These are phyloP conservation scores for Lentinula novae-zelandiae DNA, from an alignment of 1,284 basidiomycete genomes.

Conservation along the genomic window DNA sequence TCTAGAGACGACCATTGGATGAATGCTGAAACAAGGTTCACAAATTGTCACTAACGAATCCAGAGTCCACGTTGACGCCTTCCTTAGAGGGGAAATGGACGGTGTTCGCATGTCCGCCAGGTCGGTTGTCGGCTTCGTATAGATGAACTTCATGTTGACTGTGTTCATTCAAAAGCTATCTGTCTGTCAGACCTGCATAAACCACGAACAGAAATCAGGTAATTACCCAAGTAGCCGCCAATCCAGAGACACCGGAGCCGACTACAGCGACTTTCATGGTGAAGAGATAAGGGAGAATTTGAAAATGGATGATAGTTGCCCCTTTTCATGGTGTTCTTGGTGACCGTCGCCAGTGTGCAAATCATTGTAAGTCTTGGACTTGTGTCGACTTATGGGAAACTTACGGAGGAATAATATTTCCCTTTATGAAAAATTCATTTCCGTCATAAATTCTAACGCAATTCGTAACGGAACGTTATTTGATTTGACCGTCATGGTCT, in stretches of 20 bases:
- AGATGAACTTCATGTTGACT: constrained; percentile 79
- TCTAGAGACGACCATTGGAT: constrained; percentile 33
- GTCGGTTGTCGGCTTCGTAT: constrained; percentile 66
- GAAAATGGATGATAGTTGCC: neutral
- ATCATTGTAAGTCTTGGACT: too few species aligned
- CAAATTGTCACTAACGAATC: constrained; percentile 40
- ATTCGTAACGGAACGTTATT: too few species aligned
- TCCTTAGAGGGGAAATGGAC: constrained; percentile 46
- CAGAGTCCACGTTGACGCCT: constrained; percentile 62
- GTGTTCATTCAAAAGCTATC: constrained; percentile 58
- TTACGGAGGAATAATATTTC: too few species aligned
- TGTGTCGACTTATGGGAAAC: too few species aligned
- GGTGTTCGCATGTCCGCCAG: constrained; percentile 82
- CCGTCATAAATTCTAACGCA: too few species aligned
- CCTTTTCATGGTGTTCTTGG: neutral
- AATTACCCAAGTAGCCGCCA: constrained; percentile 74
- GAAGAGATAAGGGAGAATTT: neutral
- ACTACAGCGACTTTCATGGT: constrained; percentile 73
- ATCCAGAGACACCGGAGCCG: constrained; percentile 76
- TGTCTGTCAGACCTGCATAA: neutral
- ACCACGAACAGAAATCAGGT: neutral
- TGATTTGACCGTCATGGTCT: too few species aligned
- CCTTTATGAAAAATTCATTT: too few species aligned
- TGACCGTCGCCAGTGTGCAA: neutral
- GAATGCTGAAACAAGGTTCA: neutral